phyloP scores from a whole-genome alignment of 2,329 filamentous ascomycete species.

The Clonostachys sp. region DNA sequence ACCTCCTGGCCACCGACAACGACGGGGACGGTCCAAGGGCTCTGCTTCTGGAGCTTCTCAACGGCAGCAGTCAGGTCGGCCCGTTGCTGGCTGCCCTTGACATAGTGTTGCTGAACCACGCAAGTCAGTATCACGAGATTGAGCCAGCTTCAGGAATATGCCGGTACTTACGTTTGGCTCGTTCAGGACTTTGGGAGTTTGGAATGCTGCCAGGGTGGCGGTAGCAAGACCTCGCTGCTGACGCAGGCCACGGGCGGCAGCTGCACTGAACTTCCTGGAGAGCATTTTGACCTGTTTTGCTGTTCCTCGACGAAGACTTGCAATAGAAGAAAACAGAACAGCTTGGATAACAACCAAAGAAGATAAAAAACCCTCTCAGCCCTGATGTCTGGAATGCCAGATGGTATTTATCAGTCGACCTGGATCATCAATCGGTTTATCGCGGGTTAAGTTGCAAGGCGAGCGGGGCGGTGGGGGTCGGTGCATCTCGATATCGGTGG shows the following conservation, averaged over 20 bases:
- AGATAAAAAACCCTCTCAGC: no score
- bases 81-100: slow-evolving; percentile 76
- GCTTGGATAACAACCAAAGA: no score
- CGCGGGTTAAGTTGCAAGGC: no score
- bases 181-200: slow-evolving; percentile 80
- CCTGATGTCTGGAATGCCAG: no score
- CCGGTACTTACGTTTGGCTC: slow-evolving; percentile 80
- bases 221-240: slow-evolving; percentile 20
- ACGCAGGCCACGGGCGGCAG: slow-evolving; percentile 22
- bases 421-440: no score
- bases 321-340: no score
- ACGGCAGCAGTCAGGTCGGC: slow-evolving; percentile 72
- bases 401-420: no score
- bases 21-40: slow-evolving; percentile 74
- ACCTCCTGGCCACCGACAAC: slow-evolving; percentile 81
- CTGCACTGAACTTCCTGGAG: slow-evolving; percentile 24
- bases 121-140: neutral
- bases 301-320: slow-evolving; percentile 6
- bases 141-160: neutral
- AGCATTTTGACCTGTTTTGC: slow-evolving; percentile 17
- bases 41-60: slow-evolving; percentile 61
- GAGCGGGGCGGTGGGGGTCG: no score
- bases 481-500: no score
- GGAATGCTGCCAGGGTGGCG: slow-evolving; percentile 75
- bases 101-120: slow-evolving; percentile 71